Conservation (phyloP, 2,329 filamentous ascomycete species). For the Nigrograna mackinnonii region DNA sequence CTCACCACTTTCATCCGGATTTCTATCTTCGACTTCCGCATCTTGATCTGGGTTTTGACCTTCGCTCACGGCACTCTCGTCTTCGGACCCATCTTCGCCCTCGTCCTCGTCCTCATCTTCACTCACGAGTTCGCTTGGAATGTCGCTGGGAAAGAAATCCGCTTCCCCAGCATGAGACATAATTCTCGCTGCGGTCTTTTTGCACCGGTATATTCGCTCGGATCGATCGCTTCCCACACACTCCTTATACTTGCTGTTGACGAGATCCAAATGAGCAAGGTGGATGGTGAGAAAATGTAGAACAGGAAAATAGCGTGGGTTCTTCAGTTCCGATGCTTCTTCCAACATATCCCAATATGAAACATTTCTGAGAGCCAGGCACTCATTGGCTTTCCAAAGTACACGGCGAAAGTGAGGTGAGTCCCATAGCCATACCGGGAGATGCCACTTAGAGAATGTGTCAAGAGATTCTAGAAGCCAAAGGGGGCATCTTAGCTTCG, state of each 20-base stretch:
- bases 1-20: no score
- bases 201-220: no score
- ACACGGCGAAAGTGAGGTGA: constrained; percentile 11
- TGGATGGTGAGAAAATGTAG: constrained; percentile 36
- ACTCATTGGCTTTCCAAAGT: constrained; percentile 34
- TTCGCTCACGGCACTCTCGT: no score
- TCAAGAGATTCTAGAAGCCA: neutral
- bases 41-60: no score
- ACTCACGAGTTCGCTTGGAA: no score
- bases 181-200: no score
- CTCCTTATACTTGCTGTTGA: no score
- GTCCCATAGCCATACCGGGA: neutral
- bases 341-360: constrained; percentile 26
- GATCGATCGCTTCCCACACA: no score
- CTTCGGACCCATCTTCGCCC: no score
- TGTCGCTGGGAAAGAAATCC: no score
- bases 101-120: no score
- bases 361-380: constrained; percentile 15
- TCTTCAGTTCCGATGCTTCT: constrained; percentile 16
- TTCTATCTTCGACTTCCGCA: no score
- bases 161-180: constrained; percentile 28
- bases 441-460: neutral
- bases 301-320: constrained; percentile 22
- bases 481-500: neutral
- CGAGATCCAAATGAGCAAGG: constrained; percentile 32